Evolutionary conservation across 257 asterid genomes (phyloP).

Genomic region (Eucommia ulmoides): DNA sequence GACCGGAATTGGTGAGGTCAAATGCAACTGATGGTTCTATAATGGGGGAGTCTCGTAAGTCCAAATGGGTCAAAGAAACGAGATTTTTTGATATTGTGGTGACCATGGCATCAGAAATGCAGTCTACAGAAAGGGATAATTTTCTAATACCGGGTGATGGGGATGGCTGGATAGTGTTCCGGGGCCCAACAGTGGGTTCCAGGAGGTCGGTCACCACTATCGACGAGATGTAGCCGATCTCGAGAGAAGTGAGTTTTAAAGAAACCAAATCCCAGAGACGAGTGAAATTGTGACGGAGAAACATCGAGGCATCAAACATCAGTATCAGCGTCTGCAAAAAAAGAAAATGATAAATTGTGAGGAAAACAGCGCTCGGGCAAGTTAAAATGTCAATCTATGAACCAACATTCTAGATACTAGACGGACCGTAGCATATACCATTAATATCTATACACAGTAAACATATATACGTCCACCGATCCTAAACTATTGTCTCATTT

Average conservation of each 20-base stretch:
- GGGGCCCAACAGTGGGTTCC: constrained; percentile 45
- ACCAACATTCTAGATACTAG: no score
- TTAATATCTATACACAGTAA: no score
- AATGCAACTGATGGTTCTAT: constrained; percentile 76
- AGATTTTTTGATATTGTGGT: constrained; percentile 52
- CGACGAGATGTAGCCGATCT: constrained; percentile 78
- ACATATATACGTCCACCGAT: no score
- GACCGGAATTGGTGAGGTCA: constrained; percentile 88
- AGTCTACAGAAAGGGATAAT: constrained; percentile 78
- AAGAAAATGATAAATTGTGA: no score
- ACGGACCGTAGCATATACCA: no score
- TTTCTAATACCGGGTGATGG: constrained; percentile 60
- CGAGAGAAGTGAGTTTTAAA: constrained; percentile 57
- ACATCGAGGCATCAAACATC: constrained; percentile 79
- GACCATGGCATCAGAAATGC: constrained; percentile 79
- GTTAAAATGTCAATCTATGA: no score
- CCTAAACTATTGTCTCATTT: no score
- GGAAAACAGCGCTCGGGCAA: no score
- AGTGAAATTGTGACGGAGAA: constrained; percentile 62
- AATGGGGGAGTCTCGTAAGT: constrained; percentile 87
- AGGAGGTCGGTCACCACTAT: constrained; percentile 79
- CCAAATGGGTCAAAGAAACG: constrained; percentile 55
- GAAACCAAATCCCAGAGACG: constrained; percentile 75
- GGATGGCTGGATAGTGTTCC: constrained; percentile 32
- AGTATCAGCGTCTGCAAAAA: constrained; percentile 69